Conservation (phyloP, 2,329 filamentous ascomycete genomes). For the Coleophoma cylindrospora region DNA sequence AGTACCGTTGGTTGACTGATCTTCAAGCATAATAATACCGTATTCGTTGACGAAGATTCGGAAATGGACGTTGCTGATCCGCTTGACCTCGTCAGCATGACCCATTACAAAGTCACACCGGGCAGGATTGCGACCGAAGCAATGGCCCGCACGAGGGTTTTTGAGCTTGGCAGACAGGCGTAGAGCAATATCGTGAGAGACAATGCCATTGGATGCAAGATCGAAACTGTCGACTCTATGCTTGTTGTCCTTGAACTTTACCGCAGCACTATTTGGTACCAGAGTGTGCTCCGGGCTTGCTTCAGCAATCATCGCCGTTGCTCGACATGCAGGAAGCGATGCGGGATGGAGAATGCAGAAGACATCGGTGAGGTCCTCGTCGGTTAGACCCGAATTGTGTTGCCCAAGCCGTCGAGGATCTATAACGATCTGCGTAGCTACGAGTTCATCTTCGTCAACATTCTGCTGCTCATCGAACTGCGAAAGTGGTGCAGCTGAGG, state of each 20-base stretch:
- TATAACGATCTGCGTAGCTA: slow-evolving; percentile 73
- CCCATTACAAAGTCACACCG: slow-evolving; percentile 70
- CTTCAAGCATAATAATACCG: slow-evolving; percentile 85
- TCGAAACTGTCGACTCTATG: slow-evolving; percentile 10
- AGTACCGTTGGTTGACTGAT: slow-evolving; percentile 94
- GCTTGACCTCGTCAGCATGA: slow-evolving; percentile 60
- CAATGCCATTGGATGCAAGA: slow-evolving; percentile 12
- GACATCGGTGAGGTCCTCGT: slow-evolving; percentile 81
- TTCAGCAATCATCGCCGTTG: slow-evolving; percentile 48
- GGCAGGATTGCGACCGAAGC: slow-evolving; percentile 72
- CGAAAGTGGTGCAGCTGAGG: not conserved
- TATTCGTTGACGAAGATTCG: slow-evolving; percentile 86
- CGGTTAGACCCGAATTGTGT: slow-evolving; percentile 76
- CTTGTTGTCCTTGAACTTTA: slow-evolving; percentile 18
- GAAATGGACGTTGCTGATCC: slow-evolving; percentile 94
- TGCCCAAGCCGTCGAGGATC: slow-evolving; percentile 76
- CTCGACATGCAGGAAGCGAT: slow-evolving; percentile 65
- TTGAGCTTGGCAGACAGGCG: slow-evolving; percentile 71
- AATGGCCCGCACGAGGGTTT: slow-evolving; percentile 67
- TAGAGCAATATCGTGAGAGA: slow-evolving; percentile 63
- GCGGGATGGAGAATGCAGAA: slow-evolving; percentile 82
- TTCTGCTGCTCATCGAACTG: not conserved
- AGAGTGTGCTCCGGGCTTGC: slow-evolving; percentile 56
- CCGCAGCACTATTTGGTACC: slow-evolving; percentile 41
- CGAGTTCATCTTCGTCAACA: slow-evolving; percentile 12